These are phyloP conservation scores for Petasospora rhodanensis DNA, from an alignment of 1,139 yeast species.

Conservation along the genomic window DNA sequence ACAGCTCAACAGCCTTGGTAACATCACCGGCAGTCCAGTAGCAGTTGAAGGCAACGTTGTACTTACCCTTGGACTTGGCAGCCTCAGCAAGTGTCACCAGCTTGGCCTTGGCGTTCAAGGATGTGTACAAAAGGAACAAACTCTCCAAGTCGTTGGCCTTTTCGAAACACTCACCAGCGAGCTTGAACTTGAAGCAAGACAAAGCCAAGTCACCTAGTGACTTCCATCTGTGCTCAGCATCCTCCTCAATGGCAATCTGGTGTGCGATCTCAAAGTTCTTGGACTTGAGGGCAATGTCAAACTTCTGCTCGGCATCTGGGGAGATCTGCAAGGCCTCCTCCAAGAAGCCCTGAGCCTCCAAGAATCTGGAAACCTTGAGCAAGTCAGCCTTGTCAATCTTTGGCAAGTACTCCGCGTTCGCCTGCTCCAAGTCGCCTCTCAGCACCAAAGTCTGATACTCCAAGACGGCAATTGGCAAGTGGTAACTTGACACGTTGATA, in stretches of 20 bases:
- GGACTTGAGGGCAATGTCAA: slow-evolving; percentile 72
- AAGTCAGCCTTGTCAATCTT: slow-evolving; percentile 63
- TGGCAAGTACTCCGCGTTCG: slow-evolving; percentile 59
- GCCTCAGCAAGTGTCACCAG: slow-evolving; percentile 56
- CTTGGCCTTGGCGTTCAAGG: slow-evolving; percentile 64
- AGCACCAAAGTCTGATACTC: slow-evolving; percentile 94
- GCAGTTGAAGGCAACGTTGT: slow-evolving; percentile 88
- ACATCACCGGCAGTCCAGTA: slow-evolving; percentile 83
- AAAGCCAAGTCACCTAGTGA: slow-evolving; percentile 86
- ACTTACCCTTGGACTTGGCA: slow-evolving; percentile 70
- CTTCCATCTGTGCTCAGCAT: slow-evolving; percentile 80
- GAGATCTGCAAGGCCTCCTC: slow-evolving; percentile 80
- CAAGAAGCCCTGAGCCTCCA: slow-evolving; percentile 86
- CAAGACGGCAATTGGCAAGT: slow-evolving; percentile 75
- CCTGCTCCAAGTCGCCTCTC: slow-evolving; percentile 85
- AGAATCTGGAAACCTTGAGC: slow-evolving; percentile 81
- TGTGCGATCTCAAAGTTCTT: slow-evolving; percentile 69
- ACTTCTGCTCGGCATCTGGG: slow-evolving; percentile 80
- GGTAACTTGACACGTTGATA: slow-evolving; percentile 77
- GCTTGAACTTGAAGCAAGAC: slow-evolving; percentile 67
- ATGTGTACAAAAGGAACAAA: slow-evolving; percentile 74
- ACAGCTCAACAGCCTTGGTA: slow-evolving; percentile 57
- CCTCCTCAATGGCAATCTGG: slow-evolving; percentile 52
- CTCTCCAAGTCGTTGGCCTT: slow-evolving; percentile 82
- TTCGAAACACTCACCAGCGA: slow-evolving; percentile 79